phyloP scores from a whole-genome alignment of 73 alveolate genomes.

The Paramecium primaurelia region DNA sequence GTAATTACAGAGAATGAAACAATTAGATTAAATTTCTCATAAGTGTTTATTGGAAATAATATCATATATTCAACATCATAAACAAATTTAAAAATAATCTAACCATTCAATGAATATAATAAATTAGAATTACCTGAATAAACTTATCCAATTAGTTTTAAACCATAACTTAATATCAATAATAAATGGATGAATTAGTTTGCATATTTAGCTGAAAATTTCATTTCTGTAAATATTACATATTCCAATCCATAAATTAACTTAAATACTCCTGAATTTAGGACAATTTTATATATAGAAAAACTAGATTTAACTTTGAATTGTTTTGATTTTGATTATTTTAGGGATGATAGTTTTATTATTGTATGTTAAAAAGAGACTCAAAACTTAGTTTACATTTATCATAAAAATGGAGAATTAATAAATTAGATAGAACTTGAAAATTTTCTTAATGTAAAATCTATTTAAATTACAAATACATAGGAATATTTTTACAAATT shows the following conservation, averaged over 20 bases:
- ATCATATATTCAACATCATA: neutral
- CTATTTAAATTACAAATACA: neutral
- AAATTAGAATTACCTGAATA: neutral
- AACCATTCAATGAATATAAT: neutral
- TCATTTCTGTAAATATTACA: neutral
- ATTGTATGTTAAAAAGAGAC: neutral
- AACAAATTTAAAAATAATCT: neutral
- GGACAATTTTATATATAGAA: neutral
- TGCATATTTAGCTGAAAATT: neutral
- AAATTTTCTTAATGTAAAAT: neutral
- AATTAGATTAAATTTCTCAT: neutral
- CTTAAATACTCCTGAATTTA: neutral
- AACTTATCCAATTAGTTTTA: neutral
- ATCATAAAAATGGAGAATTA: neutral
- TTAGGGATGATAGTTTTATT: neutral
- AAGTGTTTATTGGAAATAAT: neutral
- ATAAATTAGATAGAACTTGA: neutral
- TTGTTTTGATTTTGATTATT: conserved; percentile 18
- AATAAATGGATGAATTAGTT: neutral
- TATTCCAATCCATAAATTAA: neutral
- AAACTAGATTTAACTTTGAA: neutral
- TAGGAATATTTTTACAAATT: neutral
- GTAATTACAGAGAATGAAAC: neutral
- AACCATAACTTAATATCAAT: neutral
- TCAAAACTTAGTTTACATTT: neutral